Evolutionary conservation across 495 filamentous ascomycete species (phyloP).

Genomic region (Pseudotulostoma volvatum): DNA sequence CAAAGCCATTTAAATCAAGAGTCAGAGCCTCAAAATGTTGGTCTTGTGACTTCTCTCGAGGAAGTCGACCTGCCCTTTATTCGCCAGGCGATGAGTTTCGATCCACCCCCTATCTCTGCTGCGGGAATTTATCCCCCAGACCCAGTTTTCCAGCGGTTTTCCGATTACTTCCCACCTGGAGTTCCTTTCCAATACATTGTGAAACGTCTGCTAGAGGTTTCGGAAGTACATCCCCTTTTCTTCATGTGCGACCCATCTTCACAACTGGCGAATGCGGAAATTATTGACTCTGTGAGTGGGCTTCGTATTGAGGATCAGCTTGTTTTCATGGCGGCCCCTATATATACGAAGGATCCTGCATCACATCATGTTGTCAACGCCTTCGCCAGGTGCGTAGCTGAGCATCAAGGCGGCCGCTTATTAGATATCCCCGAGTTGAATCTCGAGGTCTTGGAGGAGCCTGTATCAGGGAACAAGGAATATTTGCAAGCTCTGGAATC

Average conservation of each 20-base stretch:
- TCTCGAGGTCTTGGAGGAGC: conserved; percentile 49
- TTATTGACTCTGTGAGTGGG: conserved; percentile 45
- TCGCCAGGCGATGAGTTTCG: conserved; percentile 38
- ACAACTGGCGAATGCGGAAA: conserved; percentile 46
- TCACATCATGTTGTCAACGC: conserved; percentile 30
- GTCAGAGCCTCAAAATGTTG: conserved; percentile 27
- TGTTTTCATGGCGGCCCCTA: conserved; percentile 57
- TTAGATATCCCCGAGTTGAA: conserved; percentile 47
- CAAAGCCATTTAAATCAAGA: conserved; percentile 17
- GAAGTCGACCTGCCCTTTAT: conserved; percentile 49
- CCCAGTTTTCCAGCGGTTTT: conserved; percentile 49
- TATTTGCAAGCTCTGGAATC: conserved; percentile 52
- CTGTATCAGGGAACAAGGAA: conserved; percentile 21
- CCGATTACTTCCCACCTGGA: conserved; percentile 56
- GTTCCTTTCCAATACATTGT: conserved; percentile 68
- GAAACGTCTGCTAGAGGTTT: conserved; percentile 49
- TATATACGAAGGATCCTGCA: conserved; percentile 12
- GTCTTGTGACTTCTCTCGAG: conserved; percentile 70
- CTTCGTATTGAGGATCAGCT: conserved; percentile 57
- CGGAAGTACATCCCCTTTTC: conserved; percentile 44
- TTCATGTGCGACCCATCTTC: conserved; percentile 49
- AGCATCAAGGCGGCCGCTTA: conserved; percentile 43
- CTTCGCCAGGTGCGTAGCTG: conserved; percentile 51
- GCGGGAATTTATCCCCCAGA: conserved; percentile 63
- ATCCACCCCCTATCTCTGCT: conserved; percentile 47